Conservation (phyloP, 1,284 basidiomycete species). For the Athelia sp. region DNA sequence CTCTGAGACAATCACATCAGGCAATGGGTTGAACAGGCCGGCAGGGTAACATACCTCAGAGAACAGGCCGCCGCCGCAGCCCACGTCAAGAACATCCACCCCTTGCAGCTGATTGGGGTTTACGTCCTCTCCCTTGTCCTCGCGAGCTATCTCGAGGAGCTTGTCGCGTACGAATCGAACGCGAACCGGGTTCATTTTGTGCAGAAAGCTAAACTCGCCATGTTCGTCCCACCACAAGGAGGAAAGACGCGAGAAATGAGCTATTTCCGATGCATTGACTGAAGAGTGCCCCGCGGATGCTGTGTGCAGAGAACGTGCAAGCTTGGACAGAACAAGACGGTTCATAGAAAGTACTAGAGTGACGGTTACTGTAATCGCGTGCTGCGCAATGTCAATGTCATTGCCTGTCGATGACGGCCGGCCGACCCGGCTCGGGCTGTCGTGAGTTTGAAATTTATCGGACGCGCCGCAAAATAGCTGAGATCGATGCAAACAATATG, state of each 20-base stretch:
- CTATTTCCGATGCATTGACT: constrained; percentile 83
- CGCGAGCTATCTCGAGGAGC: constrained; percentile 51
- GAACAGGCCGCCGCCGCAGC: constrained; percentile 93
- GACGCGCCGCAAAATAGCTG: no score
- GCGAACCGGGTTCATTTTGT: constrained; percentile 93
- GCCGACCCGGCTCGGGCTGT: no score
- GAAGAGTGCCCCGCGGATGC: constrained; percentile 15
- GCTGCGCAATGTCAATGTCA: no score
- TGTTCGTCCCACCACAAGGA: constrained; percentile 96
- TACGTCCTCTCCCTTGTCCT: constrained; percentile 42
- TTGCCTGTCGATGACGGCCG: no score
- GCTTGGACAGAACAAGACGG: no score
- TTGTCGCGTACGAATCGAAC: constrained; percentile 86
- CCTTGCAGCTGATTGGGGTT: constrained; percentile 45
- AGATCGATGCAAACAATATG: no score
- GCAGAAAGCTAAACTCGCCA: constrained; percentile 88
- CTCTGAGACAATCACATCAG: constrained; percentile 42
- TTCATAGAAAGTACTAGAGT: no score
- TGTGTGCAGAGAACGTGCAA: background rate
- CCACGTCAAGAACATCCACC: constrained; percentile 77
- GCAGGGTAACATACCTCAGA: constrained; percentile 67
- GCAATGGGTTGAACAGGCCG: constrained; percentile 3
- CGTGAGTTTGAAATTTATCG: no score
- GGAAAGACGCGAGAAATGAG: constrained; percentile 89
- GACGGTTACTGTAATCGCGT: no score